phyloP scores from a whole-genome alignment of 768 basidiomycete genomes.

The Boletales sp. region DNA sequence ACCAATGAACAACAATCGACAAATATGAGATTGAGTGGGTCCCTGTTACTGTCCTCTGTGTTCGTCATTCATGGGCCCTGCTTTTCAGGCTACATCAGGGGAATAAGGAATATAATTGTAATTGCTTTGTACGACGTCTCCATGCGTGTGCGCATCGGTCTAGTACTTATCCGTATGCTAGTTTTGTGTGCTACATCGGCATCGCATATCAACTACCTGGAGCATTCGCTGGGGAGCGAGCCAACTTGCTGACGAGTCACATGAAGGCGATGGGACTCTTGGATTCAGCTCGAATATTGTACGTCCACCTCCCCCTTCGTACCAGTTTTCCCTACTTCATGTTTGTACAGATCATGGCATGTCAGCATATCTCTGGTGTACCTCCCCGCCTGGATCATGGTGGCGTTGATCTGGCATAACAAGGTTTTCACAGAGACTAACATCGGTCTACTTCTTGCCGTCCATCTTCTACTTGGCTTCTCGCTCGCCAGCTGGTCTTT shows the following conservation, averaged over 20 bases:
- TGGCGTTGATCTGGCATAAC: conserved; percentile 61
- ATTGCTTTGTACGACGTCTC: conserved; percentile 53
- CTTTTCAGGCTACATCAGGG: conserved; percentile 54
- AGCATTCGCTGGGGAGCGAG: conserved; percentile 62
- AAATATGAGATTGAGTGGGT: conserved; percentile 52
- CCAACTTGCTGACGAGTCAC: conserved; percentile 60
- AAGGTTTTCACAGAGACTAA: conserved; percentile 64
- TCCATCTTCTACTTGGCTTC: conserved; percentile 67
- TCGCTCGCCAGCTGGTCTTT: conserved; percentile 70
- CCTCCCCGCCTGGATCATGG: conserved; percentile 73
- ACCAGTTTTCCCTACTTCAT: neutral
- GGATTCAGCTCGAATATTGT: conserved; percentile 66
- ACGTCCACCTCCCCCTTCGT: conserved; percentile 13
- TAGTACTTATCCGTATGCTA: conserved; percentile 20
- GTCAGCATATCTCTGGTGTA: conserved; percentile 61
- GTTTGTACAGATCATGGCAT: conserved; percentile 52
- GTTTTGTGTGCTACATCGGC: conserved; percentile 69
- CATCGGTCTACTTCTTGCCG: conserved; percentile 53
- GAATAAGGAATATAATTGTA: conserved; percentile 58
- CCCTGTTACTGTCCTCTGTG: neutral
- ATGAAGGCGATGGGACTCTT: conserved; percentile 79
- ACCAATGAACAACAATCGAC: conserved; percentile 63
- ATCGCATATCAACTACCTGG: conserved; percentile 79
- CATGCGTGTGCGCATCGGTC: neutral
- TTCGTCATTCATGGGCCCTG: conserved; percentile 4